Evolutionary conservation across 805 yeast genomes (phyloP).

Genomic region (Torulaspora franciscae): DNA sequence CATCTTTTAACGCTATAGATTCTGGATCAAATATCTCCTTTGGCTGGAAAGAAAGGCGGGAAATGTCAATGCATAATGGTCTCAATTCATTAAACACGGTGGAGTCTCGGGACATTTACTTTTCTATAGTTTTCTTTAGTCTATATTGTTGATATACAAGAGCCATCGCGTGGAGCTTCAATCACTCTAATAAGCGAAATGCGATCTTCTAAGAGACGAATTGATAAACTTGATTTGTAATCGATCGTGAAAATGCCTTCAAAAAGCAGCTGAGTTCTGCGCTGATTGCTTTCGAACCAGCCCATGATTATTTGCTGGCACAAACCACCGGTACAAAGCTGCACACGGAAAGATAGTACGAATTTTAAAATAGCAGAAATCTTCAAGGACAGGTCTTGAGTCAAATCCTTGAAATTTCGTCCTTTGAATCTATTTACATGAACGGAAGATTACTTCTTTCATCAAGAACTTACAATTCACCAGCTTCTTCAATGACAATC

Average conservation of each 20-base stretch:
- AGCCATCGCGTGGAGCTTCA: slow-evolving; percentile 1
- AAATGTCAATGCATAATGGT: slow-evolving; percentile 43
- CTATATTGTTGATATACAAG: background rate
- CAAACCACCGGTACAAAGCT: no score
- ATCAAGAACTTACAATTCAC: slow-evolving; percentile 38
- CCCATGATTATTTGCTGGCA: no score
- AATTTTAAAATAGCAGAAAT: no score
- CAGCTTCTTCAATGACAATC: slow-evolving; percentile 58
- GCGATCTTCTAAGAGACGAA: no score
- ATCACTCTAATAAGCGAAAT: slow-evolving; percentile 1
- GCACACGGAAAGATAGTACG: no score
- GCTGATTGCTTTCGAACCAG: no score
- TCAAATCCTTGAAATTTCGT: background rate
- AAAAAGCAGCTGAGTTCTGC: no score
- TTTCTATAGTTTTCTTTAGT: background rate
- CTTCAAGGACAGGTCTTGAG: no score
- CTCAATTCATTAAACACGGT: slow-evolving; percentile 33
- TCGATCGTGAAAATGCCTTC: no score
- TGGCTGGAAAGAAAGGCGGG: slow-evolving; percentile 43
- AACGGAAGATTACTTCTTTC: background rate
- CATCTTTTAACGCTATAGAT: slow-evolving; percentile 31
- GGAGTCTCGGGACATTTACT: slow-evolving; percentile 10
- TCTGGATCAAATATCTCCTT: slow-evolving; percentile 33
- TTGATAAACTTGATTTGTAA: no score
- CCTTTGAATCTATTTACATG: background rate